Evolutionary conservation across 306 rosid genomes (phyloP), one percentile per base, ranked within the genome.

Genomic region (Cicer bijugum): DNA sequence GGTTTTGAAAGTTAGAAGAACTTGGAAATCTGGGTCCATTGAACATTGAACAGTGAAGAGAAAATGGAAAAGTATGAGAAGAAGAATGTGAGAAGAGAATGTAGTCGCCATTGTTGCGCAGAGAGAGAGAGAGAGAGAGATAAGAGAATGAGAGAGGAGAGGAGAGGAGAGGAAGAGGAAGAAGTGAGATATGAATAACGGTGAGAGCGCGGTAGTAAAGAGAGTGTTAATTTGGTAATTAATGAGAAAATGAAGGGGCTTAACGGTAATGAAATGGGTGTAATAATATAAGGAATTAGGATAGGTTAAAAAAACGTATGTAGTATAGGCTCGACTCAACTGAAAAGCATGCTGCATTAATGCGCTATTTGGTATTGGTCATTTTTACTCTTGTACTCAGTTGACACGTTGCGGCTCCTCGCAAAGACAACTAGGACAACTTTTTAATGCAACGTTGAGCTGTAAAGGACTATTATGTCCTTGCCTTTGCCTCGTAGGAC

Each of bases 1-100:
- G 7, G 83, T 61, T 80, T 86, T 94, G 90, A 94, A 94, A 3
- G 92, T 77, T 71, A 89, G 1, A 1, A 94, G 78, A 56, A 95
- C 71, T 17, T 82, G 61, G 5, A 77, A 58, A 77, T 94, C 98
- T 16, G 85, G 78, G 89, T 80, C 73, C 0, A 37, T 1, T 40
- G 65, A 81, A 15, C 83, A 72, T 10, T 62, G 67, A 55, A 78
- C 64, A 4, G 14, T 15, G 46, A 72, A 48, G 33, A 74, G 44
- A 1, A 38, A 78, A 50, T 70, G 83, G 9, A 59, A 52, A 57
- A 61, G 8, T 1, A 39, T 0, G 77, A 80, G 10, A 82, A 37
- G 20, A 2, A 58, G 6, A 63, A 79, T 16, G 77, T 45, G 52
- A 53, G 7, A 45, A 19, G 75, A 57, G 35, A 61, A 35, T 39